These are phyloP conservation scores for Cetraspora pellucida DNA, from an alignment of 192 early-diverging fungal genomes.

Conservation along the genomic window DNA sequence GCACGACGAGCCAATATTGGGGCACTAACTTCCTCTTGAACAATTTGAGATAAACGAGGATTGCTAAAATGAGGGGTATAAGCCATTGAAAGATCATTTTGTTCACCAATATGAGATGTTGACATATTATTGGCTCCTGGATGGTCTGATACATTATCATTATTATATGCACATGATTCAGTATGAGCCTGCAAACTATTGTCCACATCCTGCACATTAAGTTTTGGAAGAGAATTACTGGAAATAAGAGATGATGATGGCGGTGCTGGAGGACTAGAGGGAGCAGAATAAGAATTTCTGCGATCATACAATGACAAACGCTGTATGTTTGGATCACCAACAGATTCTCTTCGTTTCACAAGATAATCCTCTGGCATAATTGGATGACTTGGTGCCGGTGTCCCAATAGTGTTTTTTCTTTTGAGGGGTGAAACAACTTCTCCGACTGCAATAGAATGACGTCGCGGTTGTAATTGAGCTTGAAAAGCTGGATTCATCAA, in stretches of 20 bases:
- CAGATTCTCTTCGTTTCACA: constrained; percentile 37
- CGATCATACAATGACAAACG: constrained; percentile 36
- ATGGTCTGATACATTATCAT: constrained; percentile 16
- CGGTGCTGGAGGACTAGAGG: constrained; percentile 45
- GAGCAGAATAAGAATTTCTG: constrained; percentile 49
- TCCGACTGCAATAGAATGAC: constrained; percentile 32
- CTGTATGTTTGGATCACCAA: constrained; percentile 30
- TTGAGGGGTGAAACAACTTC: constrained; percentile 27
- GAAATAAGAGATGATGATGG: constrained; percentile 33
- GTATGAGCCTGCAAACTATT: constrained; percentile 20
- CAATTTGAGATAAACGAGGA: constrained; percentile 34
- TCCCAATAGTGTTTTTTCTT: constrained; percentile 13
- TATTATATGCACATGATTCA: constrained; percentile 5
- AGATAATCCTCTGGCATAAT: constrained; percentile 35
- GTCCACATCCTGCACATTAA: constrained; percentile 29
- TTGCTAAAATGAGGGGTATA: constrained; percentile 26
- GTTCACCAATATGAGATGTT: constrained; percentile 25
- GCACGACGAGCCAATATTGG: constrained; percentile 27
- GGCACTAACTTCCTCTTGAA: constrained; percentile 33
- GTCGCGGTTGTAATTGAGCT: constrained; percentile 30
- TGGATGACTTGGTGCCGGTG: constrained; percentile 24
- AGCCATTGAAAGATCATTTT: constrained; percentile 15
- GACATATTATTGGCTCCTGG: not conserved
- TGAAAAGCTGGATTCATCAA: constrained; percentile 34
- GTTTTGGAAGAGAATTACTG: constrained; percentile 37